Evolutionary conservation across 495 filamentous ascomycete species (phyloP).

Genomic region (Lepraria neglecta): DNA sequence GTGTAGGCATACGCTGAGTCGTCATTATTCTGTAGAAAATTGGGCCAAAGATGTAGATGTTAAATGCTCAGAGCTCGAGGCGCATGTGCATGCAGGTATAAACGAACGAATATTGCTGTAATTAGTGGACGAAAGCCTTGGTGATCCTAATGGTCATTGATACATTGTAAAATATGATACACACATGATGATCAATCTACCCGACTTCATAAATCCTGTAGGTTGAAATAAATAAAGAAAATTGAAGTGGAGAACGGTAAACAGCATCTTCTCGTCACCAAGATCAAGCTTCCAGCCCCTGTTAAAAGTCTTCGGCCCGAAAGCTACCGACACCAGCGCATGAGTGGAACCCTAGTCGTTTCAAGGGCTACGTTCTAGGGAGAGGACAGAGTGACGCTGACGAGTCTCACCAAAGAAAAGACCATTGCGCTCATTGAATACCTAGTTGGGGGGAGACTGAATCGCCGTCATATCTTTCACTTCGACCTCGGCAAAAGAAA

Average conservation of each 20-base stretch:
- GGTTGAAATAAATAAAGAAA: background rate
- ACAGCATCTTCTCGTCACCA: constrained; percentile 1
- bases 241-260: background rate
- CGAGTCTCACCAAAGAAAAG: background rate
- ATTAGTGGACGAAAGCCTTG: background rate
- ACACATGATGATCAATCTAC: background rate
- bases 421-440: background rate
- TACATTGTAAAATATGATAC: background rate
- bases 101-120: constrained; percentile 1
- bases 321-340: no score
- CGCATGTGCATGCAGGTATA: background rate
- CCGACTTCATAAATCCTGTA: background rate
- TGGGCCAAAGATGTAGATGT: background rate
- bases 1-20: constrained; percentile 1
- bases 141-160: background rate
- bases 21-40: constrained; percentile 2
- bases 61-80: constrained; percentile 5
- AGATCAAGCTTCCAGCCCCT: background rate
- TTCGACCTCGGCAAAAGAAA: background rate
- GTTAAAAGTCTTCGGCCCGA: no score
- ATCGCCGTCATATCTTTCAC: background rate
- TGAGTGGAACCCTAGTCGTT: no score
- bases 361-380: constrained; percentile 5
- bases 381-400: constrained; percentile 10
- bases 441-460: background rate